Evolutionary conservation across 352 stramenopile species (phyloP), one percentile per base, ranked within the genome.

Genomic region (Phytophthora sojae): DNA sequence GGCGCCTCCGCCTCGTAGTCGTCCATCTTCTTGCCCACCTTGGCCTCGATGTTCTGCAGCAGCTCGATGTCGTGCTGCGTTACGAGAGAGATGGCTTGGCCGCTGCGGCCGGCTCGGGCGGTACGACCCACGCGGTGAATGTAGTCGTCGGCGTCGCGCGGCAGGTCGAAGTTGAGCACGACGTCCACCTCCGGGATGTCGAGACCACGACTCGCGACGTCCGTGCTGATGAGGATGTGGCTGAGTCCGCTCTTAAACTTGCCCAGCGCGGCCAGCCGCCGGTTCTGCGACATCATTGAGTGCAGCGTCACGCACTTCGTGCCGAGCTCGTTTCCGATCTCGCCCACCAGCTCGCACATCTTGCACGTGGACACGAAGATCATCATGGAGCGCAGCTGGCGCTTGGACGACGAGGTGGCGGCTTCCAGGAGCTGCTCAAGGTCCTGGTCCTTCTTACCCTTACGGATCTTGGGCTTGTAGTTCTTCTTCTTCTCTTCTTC

Each of bases 321-420:
- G 55, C 93, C 88, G 23, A 99, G 78, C 76, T 99, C 87, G 21
- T 87, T 83, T 17, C 99, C 85, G 53, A 99, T 97, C 56, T 98
- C 97, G 32, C 94, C 96, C 14, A 99, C 81, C 25, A 99, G 82
- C 57, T 98, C 95, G 61, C 91, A 98, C 76, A 93, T 91, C 70
- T 99, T 95, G 79, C 97, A 99, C 17, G 97, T 99, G 32, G 95
- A 91, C 9, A 99, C 96, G 76, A 99, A 99, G 54, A 99, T 94
- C 75, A 99, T 99, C 69, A 97, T 95, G 19, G 91, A 97, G 11
- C 74, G 81, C 61, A 83, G 60, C 37, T 80, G 80, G 15, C 66
- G 76, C 26, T 80, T 79, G 23, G 70, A 69, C 12, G 71, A 64
- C 6, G 67, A 57, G 6, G 67, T 51, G 29, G 64, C 55, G 6